phyloP scores from a whole-genome alignment of 495 filamentous ascomycete genomes.

The Pseudotulostoma volvatum region DNA sequence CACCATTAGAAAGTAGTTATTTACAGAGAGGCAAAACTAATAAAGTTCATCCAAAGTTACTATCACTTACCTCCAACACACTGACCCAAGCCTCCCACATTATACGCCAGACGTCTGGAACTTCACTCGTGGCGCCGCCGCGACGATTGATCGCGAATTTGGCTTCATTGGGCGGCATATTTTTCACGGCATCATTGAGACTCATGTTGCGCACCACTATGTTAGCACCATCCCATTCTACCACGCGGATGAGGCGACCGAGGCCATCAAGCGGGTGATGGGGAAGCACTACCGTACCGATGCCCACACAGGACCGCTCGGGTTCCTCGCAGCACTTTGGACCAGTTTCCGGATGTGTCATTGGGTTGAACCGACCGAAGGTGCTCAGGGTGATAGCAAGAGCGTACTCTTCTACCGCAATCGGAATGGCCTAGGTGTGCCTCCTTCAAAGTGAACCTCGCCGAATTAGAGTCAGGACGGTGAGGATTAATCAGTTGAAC shows the following conservation, averaged over 20 bases:
- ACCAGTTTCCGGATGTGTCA: slow-evolving; percentile 36
- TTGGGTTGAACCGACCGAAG: slow-evolving; percentile 48
- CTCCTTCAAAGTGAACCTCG: slow-evolving; percentile 46
- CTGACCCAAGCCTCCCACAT: slow-evolving; percentile 41
- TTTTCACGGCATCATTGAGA: slow-evolving; percentile 46
- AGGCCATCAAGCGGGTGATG: slow-evolving; percentile 42
- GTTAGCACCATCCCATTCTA: slow-evolving; percentile 47
- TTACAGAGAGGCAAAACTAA: background rate
- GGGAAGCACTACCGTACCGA: slow-evolving; percentile 40
- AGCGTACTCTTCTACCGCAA: slow-evolving; percentile 42
- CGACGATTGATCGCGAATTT: slow-evolving; percentile 45
- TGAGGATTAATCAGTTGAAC: too few species aligned
- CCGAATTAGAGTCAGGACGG: too few species aligned
- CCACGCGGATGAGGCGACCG: slow-evolving; percentile 42
- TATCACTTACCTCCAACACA: slow-evolving; percentile 47
- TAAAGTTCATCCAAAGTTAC: slow-evolving; percentile 23
- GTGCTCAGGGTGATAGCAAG: slow-evolving; percentile 36
- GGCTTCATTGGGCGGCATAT: slow-evolving; percentile 41
- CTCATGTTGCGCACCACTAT: slow-evolving; percentile 45
- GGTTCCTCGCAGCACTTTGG: slow-evolving; percentile 40
- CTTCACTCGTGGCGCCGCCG: slow-evolving; percentile 39
- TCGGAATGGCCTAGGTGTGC: slow-evolving; percentile 55
- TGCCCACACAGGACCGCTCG: slow-evolving; percentile 32
- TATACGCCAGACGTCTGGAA: slow-evolving; percentile 40
- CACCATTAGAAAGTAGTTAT: background rate